Base-by-base conservation (phyloP, 208 protist genomes). In the Phytomonas sp. region DNA sequence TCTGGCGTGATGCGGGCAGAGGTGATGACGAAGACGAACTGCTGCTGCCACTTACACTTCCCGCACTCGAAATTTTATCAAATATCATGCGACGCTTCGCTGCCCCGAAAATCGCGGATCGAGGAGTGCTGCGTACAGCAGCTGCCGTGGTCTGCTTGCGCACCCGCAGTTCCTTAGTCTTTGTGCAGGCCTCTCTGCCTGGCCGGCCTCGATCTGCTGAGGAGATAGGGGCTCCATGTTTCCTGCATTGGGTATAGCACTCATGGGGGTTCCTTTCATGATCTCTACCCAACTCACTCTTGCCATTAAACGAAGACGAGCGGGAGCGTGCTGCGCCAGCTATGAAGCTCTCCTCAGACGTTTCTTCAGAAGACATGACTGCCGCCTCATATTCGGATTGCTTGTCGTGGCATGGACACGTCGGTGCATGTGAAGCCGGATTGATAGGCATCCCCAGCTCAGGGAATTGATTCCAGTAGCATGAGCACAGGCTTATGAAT, bases 371-470 rank as follows among this genome's bases (percentile, higher is more conserved):
- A 51, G 40, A 51, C 40, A 51, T 51, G 40, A 51, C 40, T 17
- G 40, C 40, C 4, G 3, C 65, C 11, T 79, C 68, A 64, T 83
- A 89, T 1, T 75, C 53, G 0, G 59, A 65, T 51, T 80, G 67
- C 31, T 81, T 78, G 23, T 30, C 43, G 30, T 89, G 77, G 61
- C 79, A 87, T 3, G 88, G 81, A 60, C 88, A 94, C 34, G 53
- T 70, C 15, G 76, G 67, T 29, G 83, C 83, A 66, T 94, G 88
- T 29, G 88, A 78, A 34, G 85, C 74, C 1, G 88, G 85, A 76
- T 91, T 91, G 37, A 81, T 81, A 28, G 88, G 75, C 72, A 87
- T 87, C 20, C 75, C 79, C 28, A 89, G n/a, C 20, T 83, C 79
- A n/a, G 72, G 63, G 30, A 80, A 79, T 31, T 75, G 67, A 8